Base-by-base conservation (phyloP, 306 rosid species). In the Cucumis hystrix region DNA sequence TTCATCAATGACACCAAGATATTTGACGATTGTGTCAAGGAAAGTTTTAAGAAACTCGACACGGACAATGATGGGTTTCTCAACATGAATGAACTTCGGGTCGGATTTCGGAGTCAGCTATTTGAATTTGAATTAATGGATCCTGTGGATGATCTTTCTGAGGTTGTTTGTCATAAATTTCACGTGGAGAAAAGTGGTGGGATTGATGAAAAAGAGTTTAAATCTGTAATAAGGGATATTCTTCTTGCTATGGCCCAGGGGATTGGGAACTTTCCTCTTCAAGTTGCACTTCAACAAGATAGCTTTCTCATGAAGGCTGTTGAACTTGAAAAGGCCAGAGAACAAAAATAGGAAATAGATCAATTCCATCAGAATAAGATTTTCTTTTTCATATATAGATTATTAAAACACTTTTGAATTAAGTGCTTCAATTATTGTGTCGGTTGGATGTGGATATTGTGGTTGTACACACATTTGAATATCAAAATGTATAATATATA, bases 161-260 rank as follows among this genome's bases (percentile, higher is more conserved):
- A 73, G 8, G 16, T 8, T 6, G 62, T 73, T 49, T 45, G 47
- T 15, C 47, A 21, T 12, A 17, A 15, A 1, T 70, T 70, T 9
- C 5, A 70, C 0, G 75, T 40, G 75, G 75, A 41, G 1, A 70
- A 70, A 25, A 70, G 5, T 13, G 75, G 75, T 40, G 75, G 51
- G 10, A 70, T 70, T n/a, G 35, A 70, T 6, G 47, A 52, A 16
- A 6, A 15, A 15, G 56, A 70, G 35, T 70, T 45, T 8, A 70
- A 70, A 39, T 70, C 37, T 1, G 79, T 88, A 5, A 80, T 89
- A 79, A 80, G 30, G 1, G 93, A 92, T 76, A 85, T 89, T 25
- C 77, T 92, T 89, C 72, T 87, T 4, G 96, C 93, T 0, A 72
- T 88, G 68, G 97, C 93, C 5, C 79, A 83, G 8, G 87, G 93